These are phyloP conservation scores for Smallanthus sonchifolius DNA, from an alignment of 129 eudicot genomes.

Conservation along the genomic window DNA sequence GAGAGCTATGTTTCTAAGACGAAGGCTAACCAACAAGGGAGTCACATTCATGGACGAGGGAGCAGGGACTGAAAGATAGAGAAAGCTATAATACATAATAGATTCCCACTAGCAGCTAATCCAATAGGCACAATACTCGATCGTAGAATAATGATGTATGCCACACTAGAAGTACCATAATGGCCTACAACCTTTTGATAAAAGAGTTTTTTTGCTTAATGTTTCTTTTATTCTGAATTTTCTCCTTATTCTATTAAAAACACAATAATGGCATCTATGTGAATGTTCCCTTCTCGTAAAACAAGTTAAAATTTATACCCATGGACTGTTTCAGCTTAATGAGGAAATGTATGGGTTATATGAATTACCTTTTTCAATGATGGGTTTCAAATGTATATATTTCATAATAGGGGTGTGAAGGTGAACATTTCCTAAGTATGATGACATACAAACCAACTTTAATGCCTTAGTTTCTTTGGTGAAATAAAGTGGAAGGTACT, in stretches of 20 bases:
- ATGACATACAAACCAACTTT: background rate
- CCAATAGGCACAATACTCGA: background rate
- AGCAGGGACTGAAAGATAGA: too few species aligned
- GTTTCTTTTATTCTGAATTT: background rate
- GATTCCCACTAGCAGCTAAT: too few species aligned
- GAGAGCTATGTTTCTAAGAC: background rate
- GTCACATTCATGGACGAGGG: too few species aligned
- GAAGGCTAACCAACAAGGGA: background rate
- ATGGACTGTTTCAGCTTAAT: background rate
- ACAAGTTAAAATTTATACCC: background rate
- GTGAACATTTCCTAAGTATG: background rate
- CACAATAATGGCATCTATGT: slow-evolving; percentile 2
- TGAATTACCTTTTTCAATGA: background rate
- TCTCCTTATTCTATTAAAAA: background rate
- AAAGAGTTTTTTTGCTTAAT: background rate
- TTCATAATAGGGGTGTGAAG: background rate
- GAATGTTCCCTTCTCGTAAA: slow-evolving; percentile 3
- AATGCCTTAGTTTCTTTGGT: background rate
- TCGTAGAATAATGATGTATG: background rate
- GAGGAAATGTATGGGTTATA: background rate
- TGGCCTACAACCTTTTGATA: background rate
- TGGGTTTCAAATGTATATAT: slow-evolving; percentile 5
- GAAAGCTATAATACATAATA: too few species aligned
- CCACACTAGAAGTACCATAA: background rate
- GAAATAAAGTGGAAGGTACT: background rate